These are phyloP conservation scores for Nakaseomyces bracarensis DNA, from an alignment of 1,139 yeast species.

Conservation along the genomic window DNA sequence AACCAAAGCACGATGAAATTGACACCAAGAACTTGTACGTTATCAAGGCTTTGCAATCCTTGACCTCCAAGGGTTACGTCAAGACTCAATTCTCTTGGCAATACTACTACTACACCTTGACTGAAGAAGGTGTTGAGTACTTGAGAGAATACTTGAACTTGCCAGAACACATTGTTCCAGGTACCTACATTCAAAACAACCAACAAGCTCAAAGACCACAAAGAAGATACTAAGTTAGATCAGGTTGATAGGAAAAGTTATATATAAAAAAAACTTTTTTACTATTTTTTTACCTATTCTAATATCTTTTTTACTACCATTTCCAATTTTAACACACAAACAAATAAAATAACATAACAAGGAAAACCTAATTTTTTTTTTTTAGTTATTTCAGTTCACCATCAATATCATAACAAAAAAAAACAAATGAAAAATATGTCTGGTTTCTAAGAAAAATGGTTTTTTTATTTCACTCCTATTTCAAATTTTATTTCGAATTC, in stretches of 20 bases:
- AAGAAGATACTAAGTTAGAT: conserved; percentile 38
- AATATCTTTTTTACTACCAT: not conserved
- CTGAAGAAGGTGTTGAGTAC: conserved; percentile 99
- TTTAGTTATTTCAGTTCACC: not conserved
- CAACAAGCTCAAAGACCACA: conserved; percentile 68
- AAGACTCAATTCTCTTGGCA: conserved; percentile 99
- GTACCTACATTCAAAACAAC: conserved; percentile 94
- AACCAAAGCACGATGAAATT: conserved; percentile 95
- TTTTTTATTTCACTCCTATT: not conserved
- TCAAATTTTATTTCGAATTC: not conserved
- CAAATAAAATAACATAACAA: not conserved
- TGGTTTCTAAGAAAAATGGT: conserved; percentile 6
- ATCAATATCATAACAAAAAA: not conserved
- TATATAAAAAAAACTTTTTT: not conserved
- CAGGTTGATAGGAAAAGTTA: not conserved
- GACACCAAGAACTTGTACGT: conserved; percentile 97
- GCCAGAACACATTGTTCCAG: conserved; percentile 98
- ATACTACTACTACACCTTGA: conserved; percentile 99
- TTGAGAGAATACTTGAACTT: conserved; percentile 97
- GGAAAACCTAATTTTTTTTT: not conserved
- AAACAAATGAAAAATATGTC: conserved; percentile 3
- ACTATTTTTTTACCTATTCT: not conserved
- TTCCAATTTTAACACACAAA: not conserved
- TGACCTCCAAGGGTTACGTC: conserved; percentile 97
- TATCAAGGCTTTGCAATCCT: conserved; percentile 98